These are phyloP conservation scores for Globisporangium ultimum DNA, from an alignment of 352 stramenopile species.

Conservation along the genomic window DNA sequence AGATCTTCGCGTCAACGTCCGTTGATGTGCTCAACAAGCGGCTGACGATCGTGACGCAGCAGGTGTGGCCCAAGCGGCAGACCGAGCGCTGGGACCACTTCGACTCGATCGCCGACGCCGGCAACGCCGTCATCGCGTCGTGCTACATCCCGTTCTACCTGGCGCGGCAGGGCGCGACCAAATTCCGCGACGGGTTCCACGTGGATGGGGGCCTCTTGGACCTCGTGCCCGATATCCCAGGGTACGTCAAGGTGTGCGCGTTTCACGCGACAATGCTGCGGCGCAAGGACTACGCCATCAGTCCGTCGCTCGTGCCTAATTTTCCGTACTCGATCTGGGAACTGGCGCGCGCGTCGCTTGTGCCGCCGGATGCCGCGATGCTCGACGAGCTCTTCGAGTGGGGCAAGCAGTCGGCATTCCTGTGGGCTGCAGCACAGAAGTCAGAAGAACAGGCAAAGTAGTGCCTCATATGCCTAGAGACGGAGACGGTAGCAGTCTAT, in stretches of 20 bases:
- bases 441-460: too few species aligned
- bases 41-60: conserved; percentile 64
- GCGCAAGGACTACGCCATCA: conserved; percentile 71
- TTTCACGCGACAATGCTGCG: conserved; percentile 57
- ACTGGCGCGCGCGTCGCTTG: conserved; percentile 48
- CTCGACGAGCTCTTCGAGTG: conserved; percentile 68
- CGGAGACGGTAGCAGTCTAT: too few species aligned
- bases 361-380: conserved; percentile 47
- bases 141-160: conserved; percentile 83
- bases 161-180: conserved; percentile 31
- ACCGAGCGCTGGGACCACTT: conserved; percentile 57
- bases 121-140: conserved; percentile 65
- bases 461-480: too few species aligned
- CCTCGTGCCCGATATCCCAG: conserved; percentile 62
- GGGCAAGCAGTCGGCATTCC: conserved; percentile 39
- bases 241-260: conserved; percentile 67
- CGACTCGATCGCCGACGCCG: conserved; percentile 52
- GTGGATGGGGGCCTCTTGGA: conserved; percentile 68
- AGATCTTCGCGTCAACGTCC: conserved; percentile 41
- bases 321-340: conserved; percentile 64
- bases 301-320: conserved; percentile 51
- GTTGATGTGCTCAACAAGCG: conserved; percentile 38
- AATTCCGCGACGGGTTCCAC: conserved; percentile 64
- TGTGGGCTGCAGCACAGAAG: conserved; percentile 36
- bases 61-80: conserved; percentile 60